Conservation (phyloP, 768 basidiomycete species). For the Agaricus subrufescens region DNA sequence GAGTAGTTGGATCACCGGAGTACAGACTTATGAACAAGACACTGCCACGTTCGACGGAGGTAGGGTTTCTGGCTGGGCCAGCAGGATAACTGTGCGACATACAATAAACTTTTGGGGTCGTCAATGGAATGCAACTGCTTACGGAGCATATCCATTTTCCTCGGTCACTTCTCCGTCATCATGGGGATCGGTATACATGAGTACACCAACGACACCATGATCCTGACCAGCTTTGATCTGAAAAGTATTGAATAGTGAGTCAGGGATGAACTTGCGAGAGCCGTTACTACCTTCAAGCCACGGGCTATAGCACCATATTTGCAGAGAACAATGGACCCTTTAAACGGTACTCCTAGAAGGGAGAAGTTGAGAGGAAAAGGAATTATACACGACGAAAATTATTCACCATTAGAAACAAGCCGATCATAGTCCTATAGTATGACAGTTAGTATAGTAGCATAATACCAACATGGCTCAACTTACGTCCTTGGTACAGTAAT, state of each 20-base stretch:
- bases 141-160: slow-evolving; percentile 64
- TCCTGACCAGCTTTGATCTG: slow-evolving; percentile 80
- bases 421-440: slow-evolving; percentile 37
- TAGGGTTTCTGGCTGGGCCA: slow-evolving; percentile 84
- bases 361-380: background rate
- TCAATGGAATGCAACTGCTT: background rate
- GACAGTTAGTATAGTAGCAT: background rate
- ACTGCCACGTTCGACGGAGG: slow-evolving; percentile 80
- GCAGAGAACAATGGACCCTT: slow-evolving; percentile 69
- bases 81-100: slow-evolving; percentile 47
- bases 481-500: slow-evolving; percentile 69
- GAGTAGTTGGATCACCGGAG: slow-evolving; percentile 81
- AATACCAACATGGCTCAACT: slow-evolving; percentile 1
- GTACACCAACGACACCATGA: slow-evolving; percentile 64
- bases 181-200: slow-evolving; percentile 81
- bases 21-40: slow-evolving; percentile 67
- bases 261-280: background rate
- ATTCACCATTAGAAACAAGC: slow-evolving; percentile 38
- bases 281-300: slow-evolving; percentile 64
- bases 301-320: slow-evolving; percentile 77
- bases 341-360: slow-evolving; percentile 55
- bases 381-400: background rate
- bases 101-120: background rate
- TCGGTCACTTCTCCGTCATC: slow-evolving; percentile 77
- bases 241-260: slow-evolving; percentile 2